Evolutionary conservation across 805 yeast genomes (phyloP), one percentile per base, ranked within the genome.

Genomic region (Wickerhamomyces kurtzmanii): DNA sequence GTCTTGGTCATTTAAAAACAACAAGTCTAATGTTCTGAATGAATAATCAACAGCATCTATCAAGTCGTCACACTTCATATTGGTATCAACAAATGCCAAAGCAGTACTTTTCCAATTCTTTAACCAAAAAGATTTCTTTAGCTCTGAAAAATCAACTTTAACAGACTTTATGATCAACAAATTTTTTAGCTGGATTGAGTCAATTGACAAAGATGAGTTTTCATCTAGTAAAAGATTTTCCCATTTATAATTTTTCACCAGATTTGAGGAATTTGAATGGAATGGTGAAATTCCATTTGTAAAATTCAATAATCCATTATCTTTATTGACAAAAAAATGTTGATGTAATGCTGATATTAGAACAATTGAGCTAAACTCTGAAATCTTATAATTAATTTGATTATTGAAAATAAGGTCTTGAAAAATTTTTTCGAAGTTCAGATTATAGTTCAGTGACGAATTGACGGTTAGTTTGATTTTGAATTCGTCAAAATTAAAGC

Each of bases 311-410:
- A 61, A 8, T 0, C 21, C 30, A 20, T 41, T 35, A 14, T 33
- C 39, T 24, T 42, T 40, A 28, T 42, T 38, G 18, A 36, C 39
- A 23, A 38, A 46, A 22, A 49, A 45, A 24, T 47, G 52, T 32
- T 63, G 69, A 28, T 59, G 56, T 8, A 62, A 40, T 1, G 63
- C 62, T 36, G 56, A 57, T 40, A 59, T 65, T 12, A 62, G 37
- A 34, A 64, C 54, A 12, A 53, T 46, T 14, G 65, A 53, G 4
- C 68, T 68, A 45, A 50, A 62, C 33, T 64, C 69, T 5, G 53
- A 43, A 11, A 47, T 26, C 22, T 47, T 47, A 26, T 47, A 45
- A 36, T 55, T 53, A 18, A 62, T 59, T 34, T 56, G 64, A 33
- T 57, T 48, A 22, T 60, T 55, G 50, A 61, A 40, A 37, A 58